Base-by-base conservation (phyloP, 441 rosid species). In the Metrosideros polymorpha region DNA sequence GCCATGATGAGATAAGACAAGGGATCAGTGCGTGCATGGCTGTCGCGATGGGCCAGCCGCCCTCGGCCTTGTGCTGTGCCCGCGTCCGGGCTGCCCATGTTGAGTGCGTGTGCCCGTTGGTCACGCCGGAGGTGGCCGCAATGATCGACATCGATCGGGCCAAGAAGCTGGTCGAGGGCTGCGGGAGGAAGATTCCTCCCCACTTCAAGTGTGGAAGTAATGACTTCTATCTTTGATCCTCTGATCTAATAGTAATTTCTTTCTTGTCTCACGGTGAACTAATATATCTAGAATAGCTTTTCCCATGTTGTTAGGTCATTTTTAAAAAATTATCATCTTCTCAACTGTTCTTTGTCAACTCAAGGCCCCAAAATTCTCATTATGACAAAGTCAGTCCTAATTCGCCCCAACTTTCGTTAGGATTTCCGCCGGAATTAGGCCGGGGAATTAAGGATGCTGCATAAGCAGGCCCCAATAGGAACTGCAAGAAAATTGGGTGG, bases 121-220 rank as follows among this genome's bases (percentile, higher is more conserved):
- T 88, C 32, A 79, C 87, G 9, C 83, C 82, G 6, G 87, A 89
- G 45, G 53, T 84, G 77, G 87, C 88, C 4, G 75, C 84, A 3
- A 83, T 86, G 59, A 50, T 86, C 15, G 76, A 63, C 18, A 22
- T 86, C 7, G 35, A 86, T 27, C 39, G 53, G 19, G 50, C 76
- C 90, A 86, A 86, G 50, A 82, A 52, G 52, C 75, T 88, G 9
- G 30, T 84, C 45, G 18, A 84, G 71, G 85, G 83, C 45, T 88
- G 90, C 30, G 85, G 90, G n/a, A 89, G 89, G 43, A 83, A 49
- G 57, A 84, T 89, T 14, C 86, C 90, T 59, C 56, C 84, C 19
- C 86, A 89, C 53, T 87, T 85, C 87, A 89, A 83, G 49, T 87
- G 90, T 52, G 87, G 90, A 61, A 85, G 90, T 75, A 89, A 86